Conservation (phyloP, 257 asterid species). For the Primulina huaijiensis region DNA sequence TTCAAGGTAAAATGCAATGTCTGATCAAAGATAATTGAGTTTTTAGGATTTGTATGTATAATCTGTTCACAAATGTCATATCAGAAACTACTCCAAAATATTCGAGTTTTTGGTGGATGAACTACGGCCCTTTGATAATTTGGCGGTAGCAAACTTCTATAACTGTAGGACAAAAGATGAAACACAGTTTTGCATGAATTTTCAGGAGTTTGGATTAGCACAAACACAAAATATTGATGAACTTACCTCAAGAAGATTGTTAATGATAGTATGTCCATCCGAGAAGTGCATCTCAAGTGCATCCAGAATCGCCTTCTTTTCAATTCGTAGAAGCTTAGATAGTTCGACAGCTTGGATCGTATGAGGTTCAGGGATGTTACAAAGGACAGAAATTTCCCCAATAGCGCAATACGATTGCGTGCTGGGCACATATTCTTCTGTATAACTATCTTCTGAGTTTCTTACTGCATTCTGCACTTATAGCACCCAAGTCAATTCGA, state of each 20-base stretch:
- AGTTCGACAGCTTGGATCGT: slow-evolving; percentile 49
- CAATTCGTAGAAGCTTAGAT: slow-evolving; percentile 51
- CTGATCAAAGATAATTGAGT: no score
- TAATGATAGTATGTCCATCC: slow-evolving; percentile 53
- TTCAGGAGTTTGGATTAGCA: not conserved
- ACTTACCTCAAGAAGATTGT: slow-evolving; percentile 53
- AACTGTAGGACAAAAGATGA: no score
- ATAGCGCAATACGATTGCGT: slow-evolving; percentile 38
- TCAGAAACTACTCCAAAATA: no score
- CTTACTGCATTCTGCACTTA: slow-evolving; percentile 48
- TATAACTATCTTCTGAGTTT: slow-evolving; percentile 36
- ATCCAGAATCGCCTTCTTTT: slow-evolving; percentile 44
- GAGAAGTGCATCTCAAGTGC: slow-evolving; percentile 42
- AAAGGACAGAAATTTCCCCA: slow-evolving; percentile 56
- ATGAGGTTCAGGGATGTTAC: slow-evolving; percentile 48
- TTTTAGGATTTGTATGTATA: no score
- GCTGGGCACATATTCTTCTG: slow-evolving; percentile 29
- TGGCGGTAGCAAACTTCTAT: no score
- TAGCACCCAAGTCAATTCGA: not conserved
- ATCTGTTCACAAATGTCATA: no score
- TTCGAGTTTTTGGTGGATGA: no score
- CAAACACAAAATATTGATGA: not conserved
- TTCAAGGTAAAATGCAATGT: no score
- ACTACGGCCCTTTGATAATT: no score
- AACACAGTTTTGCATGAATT: not conserved